Evolutionary conservation across 768 basidiomycete genomes (phyloP), one percentile per base, ranked within the genome.

Genomic region (Russula dissimulans): DNA sequence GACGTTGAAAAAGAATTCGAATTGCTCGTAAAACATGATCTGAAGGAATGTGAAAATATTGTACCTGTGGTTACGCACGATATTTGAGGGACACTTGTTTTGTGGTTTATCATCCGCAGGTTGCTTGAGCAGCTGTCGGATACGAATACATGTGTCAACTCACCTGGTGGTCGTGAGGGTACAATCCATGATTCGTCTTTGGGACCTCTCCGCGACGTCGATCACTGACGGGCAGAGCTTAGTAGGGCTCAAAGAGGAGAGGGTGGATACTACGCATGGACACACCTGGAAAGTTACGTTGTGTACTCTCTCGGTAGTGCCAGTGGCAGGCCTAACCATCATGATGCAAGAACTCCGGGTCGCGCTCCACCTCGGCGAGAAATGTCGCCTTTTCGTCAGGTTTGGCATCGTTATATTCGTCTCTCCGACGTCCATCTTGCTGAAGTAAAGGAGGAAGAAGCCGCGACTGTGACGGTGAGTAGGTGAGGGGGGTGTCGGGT

Each of bases 1-100:
- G 7, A 97, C 79, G 71, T 98, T 99, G 84, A 97, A 98, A 78
- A 99, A 99, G 79, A 95, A 97, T 74, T 97, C 97, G 86, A 98
- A 99, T 71, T 98, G 95, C 72, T 98, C 95, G 72, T 97, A 98
- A 71, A 98, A 84, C 47, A 97, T 95, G 65, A 97, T 82, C 3
- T 95, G 97, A 10, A 99, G 81, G 78, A 99, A 99, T n/a, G 91
- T 93, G 75, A 91, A 82, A 56, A 89, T 78, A 70, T 95, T 95
- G 79, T 98, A 98, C 77, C 98, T 99, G 73, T 98, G 95, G 68
- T 99, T 99, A 66, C 91, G 86, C 57, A 97, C 91, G 50, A 87
- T 86, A 73, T 99, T 99, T 34, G 94, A 81, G 17, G 95, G 86
- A 64, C 82, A 91, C 64, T 77, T n/a, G n/a, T n/a, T n/a, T 66